Evolutionary conservation across 495 filamentous ascomycete species (phyloP), one percentile per base, ranked within the genome.

Genomic region (Podospora pseudocomata): DNA sequence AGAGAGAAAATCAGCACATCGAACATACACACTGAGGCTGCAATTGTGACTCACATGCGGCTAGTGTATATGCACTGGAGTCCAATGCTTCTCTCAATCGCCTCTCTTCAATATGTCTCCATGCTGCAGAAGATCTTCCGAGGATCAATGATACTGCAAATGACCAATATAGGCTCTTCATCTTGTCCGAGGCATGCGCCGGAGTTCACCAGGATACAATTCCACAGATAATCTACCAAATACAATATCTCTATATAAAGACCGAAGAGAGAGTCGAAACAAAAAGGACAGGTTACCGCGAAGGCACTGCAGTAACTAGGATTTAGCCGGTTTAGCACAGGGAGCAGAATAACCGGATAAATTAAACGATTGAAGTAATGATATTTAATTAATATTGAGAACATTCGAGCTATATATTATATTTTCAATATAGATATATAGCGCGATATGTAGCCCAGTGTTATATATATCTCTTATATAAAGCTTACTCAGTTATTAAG

Each of bases 401-500:
- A 23, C 23, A 23, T 23, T 23, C 1, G 23, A 23, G 23, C 23
- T 23, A 23, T 23, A 23, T 1, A 23, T 23, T 23, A 23, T 23
- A 23, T 23, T 23, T 1, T 1, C 0, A 23, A 2, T 1, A 23
- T 0, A 23, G 23, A 23, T 23, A 23, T 23, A 23, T 23, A 2
- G 1, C 1, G 23, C 23, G 23, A 23, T 23, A 23, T 23, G 2
- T 23, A 23, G 23, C 23, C 23, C 23, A 2, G 1, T 23, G 23
- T 23, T 23, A 23, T 23, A 23, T 23, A 23, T 23, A 2, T 23
- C 0, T 23, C 23, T 2, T 23, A 23, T 23, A 23, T 23, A 2
- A 0, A 1, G 2, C 1, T 23, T 23, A 1, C 0, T 23, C 0
- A 2, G 0, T 23, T 23, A 23, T 23, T 23, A 23, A 23, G 23